Conservation (phyloP, 352 stramenopile genomes). For the Phytophthora citricola region DNA sequence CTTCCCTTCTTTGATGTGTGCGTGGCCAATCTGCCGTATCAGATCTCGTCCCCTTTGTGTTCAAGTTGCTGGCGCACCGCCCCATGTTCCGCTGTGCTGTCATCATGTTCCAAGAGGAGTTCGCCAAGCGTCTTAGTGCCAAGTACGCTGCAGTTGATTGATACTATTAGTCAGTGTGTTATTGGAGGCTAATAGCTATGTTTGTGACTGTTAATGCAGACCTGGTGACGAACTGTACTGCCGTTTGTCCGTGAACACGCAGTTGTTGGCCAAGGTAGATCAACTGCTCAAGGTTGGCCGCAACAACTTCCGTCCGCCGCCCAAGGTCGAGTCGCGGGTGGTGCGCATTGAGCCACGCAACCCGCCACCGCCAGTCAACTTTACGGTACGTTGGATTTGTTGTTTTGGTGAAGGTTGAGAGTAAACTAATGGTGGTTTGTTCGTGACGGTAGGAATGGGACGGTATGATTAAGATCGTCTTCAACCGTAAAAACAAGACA, state of each 20-base stretch:
- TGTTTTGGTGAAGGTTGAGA: neutral
- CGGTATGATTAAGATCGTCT: slow-evolving; percentile 99
- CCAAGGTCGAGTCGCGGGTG: slow-evolving; percentile 96
- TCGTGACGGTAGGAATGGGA: slow-evolving; percentile 95
- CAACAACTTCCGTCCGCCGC: slow-evolving; percentile 99
- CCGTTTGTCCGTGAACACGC: slow-evolving; percentile 98
- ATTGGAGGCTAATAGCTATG: neutral
- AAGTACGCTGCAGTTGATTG: slow-evolving; percentile 53
- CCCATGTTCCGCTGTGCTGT: slow-evolving; percentile 99
- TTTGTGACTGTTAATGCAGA: slow-evolving; percentile 38
- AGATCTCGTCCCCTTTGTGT: slow-evolving; percentile 99
- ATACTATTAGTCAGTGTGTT: neutral
- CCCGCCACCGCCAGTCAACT: slow-evolving; percentile 98
- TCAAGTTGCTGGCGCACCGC: slow-evolving; percentile 98
- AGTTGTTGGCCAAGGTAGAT: slow-evolving; percentile 98
- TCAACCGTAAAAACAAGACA: slow-evolving; percentile 99
- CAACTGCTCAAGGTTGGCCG: slow-evolving; percentile 98
- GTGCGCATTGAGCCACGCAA: slow-evolving; percentile 98
- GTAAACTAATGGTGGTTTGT: slow-evolving; percentile 10
- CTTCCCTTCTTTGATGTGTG: slow-evolving; percentile 99
- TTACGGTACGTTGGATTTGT: slow-evolving; percentile 72
- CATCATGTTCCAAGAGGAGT: slow-evolving; percentile 99
- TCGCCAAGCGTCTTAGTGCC: slow-evolving; percentile 98
- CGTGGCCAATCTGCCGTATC: slow-evolving; percentile 99
- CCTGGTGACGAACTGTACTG: slow-evolving; percentile 98